phyloP scores from a whole-genome alignment of 306 rosid species.

The Geum urbanum region DNA sequence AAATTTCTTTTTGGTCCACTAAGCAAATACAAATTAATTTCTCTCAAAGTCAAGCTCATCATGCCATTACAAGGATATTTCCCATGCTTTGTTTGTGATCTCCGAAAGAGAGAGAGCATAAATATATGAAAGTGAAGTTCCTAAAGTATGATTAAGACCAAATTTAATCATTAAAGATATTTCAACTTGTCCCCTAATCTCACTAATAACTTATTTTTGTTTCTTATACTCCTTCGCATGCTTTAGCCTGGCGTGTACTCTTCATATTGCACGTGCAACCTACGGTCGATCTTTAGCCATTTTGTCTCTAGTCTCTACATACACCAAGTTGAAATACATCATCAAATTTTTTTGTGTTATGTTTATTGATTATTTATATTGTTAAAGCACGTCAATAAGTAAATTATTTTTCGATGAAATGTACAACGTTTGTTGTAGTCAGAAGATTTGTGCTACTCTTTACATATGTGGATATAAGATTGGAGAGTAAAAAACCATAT shows the following conservation, averaged over 20 bases:
- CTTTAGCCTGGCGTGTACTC: background rate
- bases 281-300: background rate
- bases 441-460: background rate
- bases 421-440: background rate
- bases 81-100: conserved; percentile 36
- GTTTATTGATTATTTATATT: too few relatives aligned
- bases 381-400: too few relatives aligned
- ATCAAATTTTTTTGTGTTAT: background rate
- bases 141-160: conserved; percentile 32
- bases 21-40: conserved; percentile 21
- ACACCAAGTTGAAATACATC: background rate
- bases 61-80: conserved; percentile 38
- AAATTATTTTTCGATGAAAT: too few relatives aligned
- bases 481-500: background rate
- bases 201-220: background rate
- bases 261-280: background rate
- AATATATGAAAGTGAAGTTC: conserved; percentile 28
- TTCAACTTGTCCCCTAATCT: conserved; percentile 29
- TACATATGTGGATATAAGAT: background rate
- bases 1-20: background rate
- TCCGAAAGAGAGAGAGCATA: conserved; percentile 27
- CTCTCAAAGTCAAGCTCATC: conserved; percentile 46
- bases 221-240: conserved; percentile 11
- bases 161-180: conserved; percentile 35
- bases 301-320: background rate